Evolutionary conservation across 495 filamentous ascomycete species (phyloP), one percentile per base, ranked within the genome.

Genomic region (Rusavskia elegans): DNA sequence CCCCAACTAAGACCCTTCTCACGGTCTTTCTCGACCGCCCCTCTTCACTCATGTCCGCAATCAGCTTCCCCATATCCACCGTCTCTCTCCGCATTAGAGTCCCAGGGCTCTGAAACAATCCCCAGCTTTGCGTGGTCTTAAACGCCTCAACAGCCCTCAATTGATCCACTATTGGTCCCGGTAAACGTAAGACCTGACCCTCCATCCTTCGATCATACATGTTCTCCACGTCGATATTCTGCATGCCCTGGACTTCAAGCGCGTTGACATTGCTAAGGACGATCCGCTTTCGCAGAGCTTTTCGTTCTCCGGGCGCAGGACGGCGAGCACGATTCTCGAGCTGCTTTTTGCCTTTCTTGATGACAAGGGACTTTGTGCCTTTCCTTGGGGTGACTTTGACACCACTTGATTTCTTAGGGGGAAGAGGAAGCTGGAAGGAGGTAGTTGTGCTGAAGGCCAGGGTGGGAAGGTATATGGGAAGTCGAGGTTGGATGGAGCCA

Each of bases 241-340:
- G 60, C 63, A 93, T 68, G 19, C 77, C 82, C 23, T 67, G 62
- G 27, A 95, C 79, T 57, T 79, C 78, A 20, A 95, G 71, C 36
- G 92, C 92, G 70, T 95, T 97, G 60, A 83, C 82, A 68, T 97
- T 98, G 68, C 83, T 92, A 39, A 98, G 76, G 30, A 90, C 80
- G 54, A 98, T 83, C 51, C 85, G 79, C 71, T 93, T 96, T 56
- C 87, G 80, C 58, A 86, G 67, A 21, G 85, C 82, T 66, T 87
- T 95, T 60, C 89, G 81, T 71, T 95, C 87, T 53, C 89, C 92
- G 9, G 61, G 44, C 60, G 61, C 61, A 61, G 66, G 69, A 62
- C 50, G 50, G 8, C 37, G n/a, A 30, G 50, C n/a, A 55, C 63
- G 57, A 59, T 61, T 62, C 61, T 64, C 50, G 10, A 48, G 44